Base-by-base conservation (phyloP, 805 yeast genomes). In the Candida nonsorbophila region DNA sequence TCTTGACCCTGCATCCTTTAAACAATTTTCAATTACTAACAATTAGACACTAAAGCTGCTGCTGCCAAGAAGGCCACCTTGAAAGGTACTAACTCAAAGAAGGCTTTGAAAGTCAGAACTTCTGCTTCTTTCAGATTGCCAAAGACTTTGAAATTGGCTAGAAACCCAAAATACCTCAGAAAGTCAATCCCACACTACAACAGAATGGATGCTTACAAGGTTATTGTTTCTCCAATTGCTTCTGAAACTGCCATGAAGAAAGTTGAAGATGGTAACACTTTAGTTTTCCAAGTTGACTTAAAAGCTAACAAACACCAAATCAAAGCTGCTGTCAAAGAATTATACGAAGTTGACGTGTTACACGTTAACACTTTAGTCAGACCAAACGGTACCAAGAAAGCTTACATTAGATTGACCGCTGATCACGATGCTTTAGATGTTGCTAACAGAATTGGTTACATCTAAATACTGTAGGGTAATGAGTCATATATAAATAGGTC, bases 321-420 rank as follows among this genome's bases (percentile, higher is more conserved):
- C 78, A 90, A 88, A 80, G 74, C 79, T 59, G 98, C 98, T 51
- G 94, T 92, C 60, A 90, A 92, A 81, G 94, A 87, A 74, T 79
- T 92, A 64, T 92, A 90, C 80, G 88, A 84, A 63, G 97, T 90
- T 60, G 97, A 92, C 51, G 92, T 84, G 53, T 74, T 70, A 59
- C 76, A 84, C 72, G 87, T 92, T 64, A 88, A 92, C 90, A 92
- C 98, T 55, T 78, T 92, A 69, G 74, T 92, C 62, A 86, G 95
- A 77, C 97, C 98, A 68, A 88, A 92, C 72, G 98, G 98, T 72
- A 84, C 97, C 77, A 92, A 92, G 86, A 92, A 92, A 82, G 98
- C 98, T 66, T 92, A 83, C 80, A 90, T 92, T 67, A 86, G 94
- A 78, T 84, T 92, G 69, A 86, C 97, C 63, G 90, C 95, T 67